Percentiles rank a stretch among this genome's conserved stretches.
These are phyloP conservation scores for Beauveria bassiana DNA, from an alignment of 2,329 filamentous ascomycete genomes.

Conservation along the genomic window DNA sequence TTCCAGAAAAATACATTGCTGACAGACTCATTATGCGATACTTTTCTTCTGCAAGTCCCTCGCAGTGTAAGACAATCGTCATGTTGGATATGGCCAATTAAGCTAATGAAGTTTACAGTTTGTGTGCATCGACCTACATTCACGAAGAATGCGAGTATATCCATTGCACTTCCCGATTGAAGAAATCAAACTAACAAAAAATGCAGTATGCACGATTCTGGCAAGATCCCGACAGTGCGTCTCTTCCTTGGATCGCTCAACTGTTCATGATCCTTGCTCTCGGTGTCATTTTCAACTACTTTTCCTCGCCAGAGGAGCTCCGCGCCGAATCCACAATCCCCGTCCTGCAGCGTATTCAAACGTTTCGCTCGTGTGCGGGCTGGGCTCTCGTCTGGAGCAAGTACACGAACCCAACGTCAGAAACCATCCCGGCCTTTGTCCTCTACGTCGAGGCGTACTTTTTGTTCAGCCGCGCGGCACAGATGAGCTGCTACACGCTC, in stretches of 20 bases:
- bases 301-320: slow-evolving; percentile 36
- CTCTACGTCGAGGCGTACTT: slow-evolving; percentile 48
- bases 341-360: slow-evolving; percentile 36
- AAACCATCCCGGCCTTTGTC: slow-evolving; percentile 43
- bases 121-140: slow-evolving; percentile 47
- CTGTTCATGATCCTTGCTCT: slow-evolving; percentile 40
- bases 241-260: slow-evolving; percentile 42
- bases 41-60: slow-evolving; percentile 45
- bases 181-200: slow-evolving; percentile 7
- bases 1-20: slow-evolving; percentile 39
- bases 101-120: slow-evolving; percentile 27
- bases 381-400: slow-evolving; percentile 43
- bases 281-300: slow-evolving; percentile 37
- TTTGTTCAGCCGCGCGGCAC: slow-evolving; percentile 39
- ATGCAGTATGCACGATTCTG: slow-evolving; percentile 42
- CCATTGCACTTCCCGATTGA: fast-evolving
- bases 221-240: slow-evolving; percentile 29
- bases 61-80: slow-evolving; percentile 33
- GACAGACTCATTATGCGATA: slow-evolving; percentile 46
- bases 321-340: slow-evolving; percentile 30
- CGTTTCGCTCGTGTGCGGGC: slow-evolving; percentile 42
- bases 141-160: slow-evolving; percentile 31
- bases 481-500: slow-evolving; percentile 48
- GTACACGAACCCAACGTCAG: slow-evolving; percentile 40
- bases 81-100: background rate